Evolutionary conservation across 192 early-diverging fungal genomes (phyloP), one percentile per base, ranked within the genome.

Genomic region (Gaertneriomyces sp.): DNA sequence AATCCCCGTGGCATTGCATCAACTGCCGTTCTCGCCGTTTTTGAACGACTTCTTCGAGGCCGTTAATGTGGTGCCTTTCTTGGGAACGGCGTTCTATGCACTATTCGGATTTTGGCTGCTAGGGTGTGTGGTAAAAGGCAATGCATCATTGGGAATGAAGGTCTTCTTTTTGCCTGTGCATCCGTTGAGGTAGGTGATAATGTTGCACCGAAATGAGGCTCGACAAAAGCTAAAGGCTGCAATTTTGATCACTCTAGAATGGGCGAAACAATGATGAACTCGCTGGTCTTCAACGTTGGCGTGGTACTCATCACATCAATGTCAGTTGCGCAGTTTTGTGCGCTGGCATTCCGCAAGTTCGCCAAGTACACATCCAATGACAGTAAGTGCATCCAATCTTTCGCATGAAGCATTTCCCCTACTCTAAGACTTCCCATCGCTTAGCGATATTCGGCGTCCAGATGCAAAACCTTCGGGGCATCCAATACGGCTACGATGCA

Each of bases 241-340:
- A n/a, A 49, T 41, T 73, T 20, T 45, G 19, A 5, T 6, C 14
- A 40, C 41, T 60, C 6, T n/a, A 84, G 84, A 47, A 65, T 85
- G 55, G 81, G 80, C 52, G 83, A 85, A 49, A 86, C 83, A 9
- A 55, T 86, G 72, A 86, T 86, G 82, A 84, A 74, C 66, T 66
- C 77, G 7, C 56, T 86, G 45, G 74, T 86, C 14, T 86, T 85
- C 68, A 86, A 86, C 63, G 70, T 74, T 19, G 85, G 85, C 20
- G 63, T 86, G 16, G 75, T 86, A 39, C 65, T 86, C 41, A 60
- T 86, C 1, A 73, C 72, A 61, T 85, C 85, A 8, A 64, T 86
- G 63, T 67, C 83, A 4, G 73, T 86, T 8, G 74, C 81, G 7
- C 85, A 86, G 65, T 86, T 86, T 58, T 79, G 75, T 58, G 71